Percentiles rank a stretch among this genome's conserved stretches.
phyloP scores from a whole-genome alignment of 768 basidiomycete species.

The Candolleomyces eurysporus region DNA sequence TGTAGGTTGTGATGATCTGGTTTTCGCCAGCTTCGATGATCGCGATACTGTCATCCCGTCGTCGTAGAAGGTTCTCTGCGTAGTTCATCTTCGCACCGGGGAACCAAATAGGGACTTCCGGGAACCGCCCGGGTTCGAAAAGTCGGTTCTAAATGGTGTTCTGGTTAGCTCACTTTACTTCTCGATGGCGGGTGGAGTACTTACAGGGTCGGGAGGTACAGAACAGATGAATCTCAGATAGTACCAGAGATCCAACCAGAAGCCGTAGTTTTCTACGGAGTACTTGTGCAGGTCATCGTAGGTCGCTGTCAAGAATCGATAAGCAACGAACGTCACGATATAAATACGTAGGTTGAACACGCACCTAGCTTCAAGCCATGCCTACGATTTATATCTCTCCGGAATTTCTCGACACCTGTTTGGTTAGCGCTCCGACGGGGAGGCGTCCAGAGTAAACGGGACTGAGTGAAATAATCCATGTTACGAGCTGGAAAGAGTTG shows the following conservation, averaged over 20 bases:
- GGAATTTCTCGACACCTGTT: constrained; percentile 50
- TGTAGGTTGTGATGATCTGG: constrained; percentile 47
- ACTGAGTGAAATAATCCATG: constrained; percentile 16
- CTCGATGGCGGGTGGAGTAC: background rate
- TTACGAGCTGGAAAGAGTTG: background rate
- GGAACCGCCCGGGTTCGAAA: constrained; percentile 42
- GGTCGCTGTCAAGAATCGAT: constrained; percentile 40
- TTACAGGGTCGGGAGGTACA: constrained; percentile 48
- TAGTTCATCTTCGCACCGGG: constrained; percentile 66
- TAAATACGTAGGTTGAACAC: constrained; percentile 17
- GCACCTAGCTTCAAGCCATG: constrained; percentile 54
- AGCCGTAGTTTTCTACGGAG: constrained; percentile 61
- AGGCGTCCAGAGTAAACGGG: constrained; percentile 51
- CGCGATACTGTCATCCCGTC: constrained; percentile 59
- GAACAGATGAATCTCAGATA: constrained; percentile 60
- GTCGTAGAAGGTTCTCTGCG: constrained; percentile 67
- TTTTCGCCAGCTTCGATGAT: constrained; percentile 58
- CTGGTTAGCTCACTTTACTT: background rate
- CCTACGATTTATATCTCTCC: constrained; percentile 62
- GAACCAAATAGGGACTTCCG: constrained; percentile 70
- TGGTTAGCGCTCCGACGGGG: constrained; percentile 30
- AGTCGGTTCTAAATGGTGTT: constrained; percentile 30
- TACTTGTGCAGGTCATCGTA: constrained; percentile 68
- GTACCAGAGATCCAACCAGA: constrained; percentile 74
- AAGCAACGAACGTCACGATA: background rate